phyloP scores from a whole-genome alignment of 2,329 filamentous ascomycete genomes.

The Fusarium dlaminii region DNA sequence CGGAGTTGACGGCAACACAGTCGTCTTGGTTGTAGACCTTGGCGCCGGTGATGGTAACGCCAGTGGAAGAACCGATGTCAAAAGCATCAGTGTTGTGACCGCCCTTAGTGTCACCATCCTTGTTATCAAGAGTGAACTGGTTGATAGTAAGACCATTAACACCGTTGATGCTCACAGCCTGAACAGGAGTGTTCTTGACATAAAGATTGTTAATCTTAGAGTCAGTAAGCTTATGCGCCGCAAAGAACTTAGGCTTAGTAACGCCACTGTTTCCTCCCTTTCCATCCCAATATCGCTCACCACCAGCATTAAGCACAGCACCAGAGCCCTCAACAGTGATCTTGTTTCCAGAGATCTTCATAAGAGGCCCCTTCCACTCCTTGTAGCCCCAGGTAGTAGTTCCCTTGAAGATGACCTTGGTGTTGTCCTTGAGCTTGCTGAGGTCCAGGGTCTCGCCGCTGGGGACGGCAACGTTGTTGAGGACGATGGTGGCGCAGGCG shows the following conservation, averaged over 20 bases:
- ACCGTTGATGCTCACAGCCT: conserved; percentile 52
- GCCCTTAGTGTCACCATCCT: conserved; percentile 47
- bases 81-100: conserved; percentile 69
- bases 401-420: conserved; percentile 38
- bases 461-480: conserved; percentile 29
- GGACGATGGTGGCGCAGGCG: conserved; percentile 30
- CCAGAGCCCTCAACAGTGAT: conserved; percentile 39
- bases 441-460: conserved; percentile 35
- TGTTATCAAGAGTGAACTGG: conserved; percentile 52
- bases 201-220: conserved; percentile 51
- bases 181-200: conserved; percentile 54
- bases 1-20: conserved; percentile 66
- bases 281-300: conserved; percentile 38
- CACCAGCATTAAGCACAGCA: conserved; percentile 31
- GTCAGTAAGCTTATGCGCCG: conserved; percentile 34
- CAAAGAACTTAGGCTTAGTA: conserved; percentile 39
- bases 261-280: conserved; percentile 30
- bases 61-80: conserved; percentile 61
- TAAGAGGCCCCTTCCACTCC: conserved; percentile 37
- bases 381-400: conserved; percentile 39
- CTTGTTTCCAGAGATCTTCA: conserved; percentile 31
- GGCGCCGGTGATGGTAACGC: conserved; percentile 61
- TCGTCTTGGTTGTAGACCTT: conserved; percentile 70
- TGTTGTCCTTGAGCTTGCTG: conserved; percentile 29
- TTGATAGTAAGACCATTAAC: conserved; percentile 49